Evolutionary conservation across 441 rosid genomes (phyloP).

Genomic region (Rhodomyrtus psidioides): DNA sequence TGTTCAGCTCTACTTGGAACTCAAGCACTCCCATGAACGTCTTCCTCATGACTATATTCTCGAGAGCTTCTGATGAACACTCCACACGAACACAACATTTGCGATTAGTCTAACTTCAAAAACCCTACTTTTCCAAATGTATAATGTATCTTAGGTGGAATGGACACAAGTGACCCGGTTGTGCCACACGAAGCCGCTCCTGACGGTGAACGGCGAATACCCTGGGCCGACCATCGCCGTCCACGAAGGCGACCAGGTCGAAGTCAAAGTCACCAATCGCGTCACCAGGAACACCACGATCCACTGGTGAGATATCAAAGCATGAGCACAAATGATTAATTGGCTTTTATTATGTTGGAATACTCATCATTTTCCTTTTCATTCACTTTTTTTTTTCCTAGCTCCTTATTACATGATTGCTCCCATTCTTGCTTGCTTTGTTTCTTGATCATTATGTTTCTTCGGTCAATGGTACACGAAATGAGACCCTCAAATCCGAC

Average conservation of each 20-base stretch:
- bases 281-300: slow-evolving; percentile 37
- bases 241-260: slow-evolving; percentile 52
- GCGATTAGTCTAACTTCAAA: not conserved
- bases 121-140: not conserved
- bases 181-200: slow-evolving; percentile 42
- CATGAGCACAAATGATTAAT: not conserved
- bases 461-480: not conserved
- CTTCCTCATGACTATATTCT: not conserved
- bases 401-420: not conserved
- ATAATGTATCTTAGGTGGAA: slow-evolving; percentile 18
- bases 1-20: not conserved
- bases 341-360: not conserved
- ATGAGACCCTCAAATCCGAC: not conserved
- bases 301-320: slow-evolving; percentile 30
- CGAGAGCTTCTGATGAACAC: not conserved
- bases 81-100: not conserved
- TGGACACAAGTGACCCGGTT: slow-evolving; percentile 45
- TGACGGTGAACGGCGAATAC: slow-evolving; percentile 54
- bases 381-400: not conserved
- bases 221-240: slow-evolving; percentile 56
- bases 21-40: not conserved
- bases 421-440: not conserved
- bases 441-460: not conserved
- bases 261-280: slow-evolving; percentile 49
- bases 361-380: not conserved